A percentile compares a stretch with the other conserved stretches of the same genome.
These are phyloP conservation scores for Deinandra increscens DNA, from an alignment of 129 eudicot species.

Conservation along the genomic window DNA sequence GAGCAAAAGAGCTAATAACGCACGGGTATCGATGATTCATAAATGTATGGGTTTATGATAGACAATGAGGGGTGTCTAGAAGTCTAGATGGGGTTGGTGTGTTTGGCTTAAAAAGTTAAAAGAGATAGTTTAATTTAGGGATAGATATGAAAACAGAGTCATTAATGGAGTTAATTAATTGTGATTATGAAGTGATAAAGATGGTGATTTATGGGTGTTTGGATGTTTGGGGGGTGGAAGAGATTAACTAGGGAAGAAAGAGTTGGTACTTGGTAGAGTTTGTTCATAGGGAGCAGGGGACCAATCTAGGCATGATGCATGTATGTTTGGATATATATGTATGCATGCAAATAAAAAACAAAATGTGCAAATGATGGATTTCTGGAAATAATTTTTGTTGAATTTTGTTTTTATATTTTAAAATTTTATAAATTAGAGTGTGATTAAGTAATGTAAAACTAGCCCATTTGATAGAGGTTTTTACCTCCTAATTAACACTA, in stretches of 20 bases:
- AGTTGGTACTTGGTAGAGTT: slow-evolving; percentile 13
- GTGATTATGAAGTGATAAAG: slow-evolving; percentile 21
- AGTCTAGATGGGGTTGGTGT: slow-evolving; percentile 21
- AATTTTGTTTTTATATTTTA: not conserved
- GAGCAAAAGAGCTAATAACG: slow-evolving; percentile 32
- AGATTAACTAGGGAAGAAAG: slow-evolving; percentile 21
- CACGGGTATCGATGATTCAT: slow-evolving; percentile 42
- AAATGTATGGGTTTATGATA: slow-evolving; percentile 19
- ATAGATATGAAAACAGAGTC: slow-evolving; percentile 9
- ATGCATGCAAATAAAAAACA: slow-evolving; percentile 30
- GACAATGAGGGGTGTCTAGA: slow-evolving; percentile 16
- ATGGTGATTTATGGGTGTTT: slow-evolving; percentile 30
- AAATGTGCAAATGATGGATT: slow-evolving; percentile 4
- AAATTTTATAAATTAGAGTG: too few species aligned
- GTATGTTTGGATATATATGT: slow-evolving; percentile 21
- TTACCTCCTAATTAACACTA: too few species aligned
- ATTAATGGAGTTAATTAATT: slow-evolving; percentile 22
- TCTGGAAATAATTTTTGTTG: not conserved
- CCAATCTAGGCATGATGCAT: slow-evolving; percentile 20
- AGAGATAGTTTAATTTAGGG: slow-evolving; percentile 11
- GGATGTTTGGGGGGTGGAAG: slow-evolving; percentile 31
- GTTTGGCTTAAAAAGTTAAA: slow-evolving; percentile 27
- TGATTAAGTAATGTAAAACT: too few species aligned
- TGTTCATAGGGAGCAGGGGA: slow-evolving; percentile 19
- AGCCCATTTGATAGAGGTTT: too few species aligned